Base-by-base conservation (phyloP, 1,284 basidiomycete species). In the Microbotryum lychnidis-dioicae region DNA sequence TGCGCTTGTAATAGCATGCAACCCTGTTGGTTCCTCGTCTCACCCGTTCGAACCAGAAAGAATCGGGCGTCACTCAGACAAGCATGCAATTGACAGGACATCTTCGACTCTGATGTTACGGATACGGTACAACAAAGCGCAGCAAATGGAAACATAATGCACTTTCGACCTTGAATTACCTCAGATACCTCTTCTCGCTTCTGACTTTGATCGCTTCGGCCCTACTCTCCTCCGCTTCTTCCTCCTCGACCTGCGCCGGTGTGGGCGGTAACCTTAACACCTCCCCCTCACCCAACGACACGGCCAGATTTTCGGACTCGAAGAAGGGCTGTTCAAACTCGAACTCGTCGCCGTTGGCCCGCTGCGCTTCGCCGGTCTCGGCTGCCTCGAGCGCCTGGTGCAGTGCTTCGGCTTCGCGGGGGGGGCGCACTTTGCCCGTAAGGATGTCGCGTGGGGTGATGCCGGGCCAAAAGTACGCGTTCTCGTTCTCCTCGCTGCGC, bases 291-390 rank as follows among this genome's bases (percentile, higher is more conserved):
- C 54, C 56, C 23, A 72, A 52, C 6, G 73, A 67, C 64, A 50
- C 65, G 56, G 25, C 56, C 51, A 12, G 68, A 58, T 37, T 63
- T 31, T 53, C 62, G 31, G 69, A 62, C 8, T 57, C 61, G 52
- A 60, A 69, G 33, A 49, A 48, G 54, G 20, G 58, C 54, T 58
- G 68, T 59, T 57, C 68, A 50, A 64, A 57, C 49, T 60, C 65
- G 54, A 62, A 63, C 25, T 71, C 69, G 49, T 49, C 57, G 31
- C 72, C 76, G 46, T 68, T 69, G 8, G 70, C 69, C 9, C 73
- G 73, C 63, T 82, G 81, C 0, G 81, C 80, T 16, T 69, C 65
- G n/a, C 81, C 81, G 0, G 75, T 71, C 60, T 80, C 79, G n/a
- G 81, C 80, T 57, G 80, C 80, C 10, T 73, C 63, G 6, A 82